phyloP scores from a whole-genome alignment of 2,329 filamentous ascomycete species.

The Phaeoacremonium minimum region DNA sequence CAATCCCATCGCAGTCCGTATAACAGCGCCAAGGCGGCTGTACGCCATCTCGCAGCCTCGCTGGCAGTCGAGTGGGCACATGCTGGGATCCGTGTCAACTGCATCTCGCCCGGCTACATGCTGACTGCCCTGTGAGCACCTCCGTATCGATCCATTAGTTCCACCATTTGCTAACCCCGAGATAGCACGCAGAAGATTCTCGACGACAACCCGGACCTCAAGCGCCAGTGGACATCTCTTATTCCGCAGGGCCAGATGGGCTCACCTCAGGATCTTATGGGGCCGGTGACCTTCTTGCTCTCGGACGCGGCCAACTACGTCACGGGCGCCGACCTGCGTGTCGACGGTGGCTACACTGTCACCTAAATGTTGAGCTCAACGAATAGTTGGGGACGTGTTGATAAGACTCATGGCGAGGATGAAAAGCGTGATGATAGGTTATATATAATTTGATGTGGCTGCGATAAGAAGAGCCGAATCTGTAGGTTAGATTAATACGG shows the following conservation, averaged over 20 bases:
- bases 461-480: too few relatives aligned
- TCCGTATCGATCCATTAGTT: background rate
- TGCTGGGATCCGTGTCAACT: slow-evolving; percentile 87
- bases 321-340: slow-evolving; percentile 68
- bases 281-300: slow-evolving; percentile 61
- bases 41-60: slow-evolving; percentile 81
- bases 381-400: too few relatives aligned
- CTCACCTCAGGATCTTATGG: slow-evolving; percentile 86
- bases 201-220: slow-evolving; percentile 85
- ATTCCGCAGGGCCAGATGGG: slow-evolving; percentile 96
- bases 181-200: slow-evolving; percentile 86
- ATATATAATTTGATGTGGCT: too few relatives aligned
- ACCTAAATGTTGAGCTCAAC: too few relatives aligned
- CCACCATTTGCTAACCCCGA: background rate
- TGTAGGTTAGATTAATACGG: too few relatives aligned
- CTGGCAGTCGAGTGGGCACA: slow-evolving; percentile 93
- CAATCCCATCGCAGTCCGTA: slow-evolving; percentile 56
- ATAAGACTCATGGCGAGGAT: too few relatives aligned
- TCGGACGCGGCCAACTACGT: slow-evolving; percentile 52
- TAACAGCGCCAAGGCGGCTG: slow-evolving; percentile 88
- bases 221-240: slow-evolving; percentile 84
- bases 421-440: too few relatives aligned
- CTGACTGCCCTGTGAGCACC: slow-evolving; percentile 64
- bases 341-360: slow-evolving; percentile 89
- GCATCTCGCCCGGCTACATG: slow-evolving; percentile 96